Evolutionary conservation across 2,329 filamentous ascomycete genomes (phyloP), one percentile per base, ranked within the genome.

Genomic region (Aspergillus luchuensis): DNA sequence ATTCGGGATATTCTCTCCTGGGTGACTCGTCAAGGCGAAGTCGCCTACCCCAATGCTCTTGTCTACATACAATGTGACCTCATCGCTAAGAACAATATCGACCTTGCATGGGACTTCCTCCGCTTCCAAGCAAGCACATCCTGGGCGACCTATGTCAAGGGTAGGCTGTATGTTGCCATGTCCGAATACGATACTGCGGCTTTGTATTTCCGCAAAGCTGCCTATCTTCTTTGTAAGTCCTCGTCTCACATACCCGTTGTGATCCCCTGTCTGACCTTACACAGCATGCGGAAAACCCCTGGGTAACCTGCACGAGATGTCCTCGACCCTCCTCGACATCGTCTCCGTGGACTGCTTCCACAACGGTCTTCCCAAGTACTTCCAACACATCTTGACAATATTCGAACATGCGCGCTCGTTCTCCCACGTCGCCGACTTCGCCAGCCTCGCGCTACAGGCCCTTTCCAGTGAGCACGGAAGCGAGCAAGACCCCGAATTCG

Each of bases 341-440:
- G 87, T 89, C 2, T 91, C 97, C 66, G 89, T 88, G 11, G 80
- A 82, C 56, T 80, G 74, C 56, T 88, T 89, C 71, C 83, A 92
- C 71, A 86, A 86, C 58, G 95, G 94, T 1, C 82, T 93, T 43
- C 85, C 91, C 5, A 88, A 86, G 64, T 99, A 97, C 78, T 96
- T 96, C 75, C 87, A 89, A 45, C 95, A 99, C 74, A 85, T 98
- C 54, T 85, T 93, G 11, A 84, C 87, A 19, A 82, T 99, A 1
- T 98, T 91, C 71, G 93, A 97, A 73, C 86, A 85, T 67, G 85
- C 87, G 47, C 90, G 89, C 67, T 87, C 89, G 0, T 91, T 91
- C 74, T 90, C 91, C 1, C 91, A 90, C 69, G 91, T 96, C 43
- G 85, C 92, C 5, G 91, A 96, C 66, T 97, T 97, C 79, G 88